Conservation (phyloP, 768 basidiomycete genomes). For the Lactifluus echinatus region DNA sequence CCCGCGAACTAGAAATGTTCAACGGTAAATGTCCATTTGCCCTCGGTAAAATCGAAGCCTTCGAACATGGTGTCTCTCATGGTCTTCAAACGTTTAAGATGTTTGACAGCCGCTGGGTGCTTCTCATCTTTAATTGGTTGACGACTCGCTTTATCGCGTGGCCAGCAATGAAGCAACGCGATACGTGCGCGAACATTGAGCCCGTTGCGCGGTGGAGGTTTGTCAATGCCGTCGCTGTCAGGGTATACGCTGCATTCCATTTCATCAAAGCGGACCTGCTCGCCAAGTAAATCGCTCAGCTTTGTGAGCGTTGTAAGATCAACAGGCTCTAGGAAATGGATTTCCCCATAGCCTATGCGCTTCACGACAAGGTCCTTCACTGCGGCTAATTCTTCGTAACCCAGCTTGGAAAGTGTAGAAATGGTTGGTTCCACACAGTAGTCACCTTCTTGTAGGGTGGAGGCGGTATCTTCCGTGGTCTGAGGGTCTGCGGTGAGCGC, state of each 20-base stretch:
- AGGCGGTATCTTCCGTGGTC: neutral
- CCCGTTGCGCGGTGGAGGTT: slow-evolving; percentile 76
- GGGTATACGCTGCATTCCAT: slow-evolving; percentile 94
- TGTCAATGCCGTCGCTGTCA: slow-evolving; percentile 76
- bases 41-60: slow-evolving; percentile 66
- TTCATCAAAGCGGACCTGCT: slow-evolving; percentile 79
- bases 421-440: slow-evolving; percentile 87
- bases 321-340: slow-evolving; percentile 67
- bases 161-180: slow-evolving; percentile 73
- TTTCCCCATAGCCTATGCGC: slow-evolving; percentile 85
- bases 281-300: slow-evolving; percentile 77
- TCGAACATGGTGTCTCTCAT: slow-evolving; percentile 86
- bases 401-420: slow-evolving; percentile 55
- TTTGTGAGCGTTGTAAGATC: slow-evolving; percentile 81
- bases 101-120: slow-evolving; percentile 59
- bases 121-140: slow-evolving; percentile 80
- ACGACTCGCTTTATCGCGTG: slow-evolving; percentile 83
- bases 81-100: slow-evolving; percentile 70
- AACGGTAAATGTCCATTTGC: slow-evolving; percentile 91
- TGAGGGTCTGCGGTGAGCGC: slow-evolving; percentile 14
- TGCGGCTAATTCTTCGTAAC: slow-evolving; percentile 64
- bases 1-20: slow-evolving; percentile 65
- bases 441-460: slow-evolving; percentile 58
- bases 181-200: slow-evolving; percentile 84
- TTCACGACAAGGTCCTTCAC: slow-evolving; percentile 79